These are phyloP conservation scores for Kwoniella sp. DNA, from an alignment of 768 basidiomycete species.

Conservation along the genomic window DNA sequence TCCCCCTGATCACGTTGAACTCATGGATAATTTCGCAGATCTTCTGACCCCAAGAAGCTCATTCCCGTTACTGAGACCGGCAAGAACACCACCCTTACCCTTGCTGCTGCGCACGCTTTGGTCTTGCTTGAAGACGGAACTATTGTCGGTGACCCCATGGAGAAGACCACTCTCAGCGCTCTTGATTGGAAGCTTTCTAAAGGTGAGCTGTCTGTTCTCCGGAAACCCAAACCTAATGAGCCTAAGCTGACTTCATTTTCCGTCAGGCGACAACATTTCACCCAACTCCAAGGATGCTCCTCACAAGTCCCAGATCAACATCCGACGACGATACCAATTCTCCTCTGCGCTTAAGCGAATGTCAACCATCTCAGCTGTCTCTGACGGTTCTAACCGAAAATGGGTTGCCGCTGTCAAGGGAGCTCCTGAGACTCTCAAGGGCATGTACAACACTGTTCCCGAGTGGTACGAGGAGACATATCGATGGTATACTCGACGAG, in stretches of 20 bases:
- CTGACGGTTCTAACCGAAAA: constrained; percentile 35
- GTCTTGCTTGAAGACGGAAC: constrained; percentile 92
- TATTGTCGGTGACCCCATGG: constrained; percentile 97
- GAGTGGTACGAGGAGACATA: constrained; percentile 87
- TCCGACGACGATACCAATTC: constrained; percentile 94
- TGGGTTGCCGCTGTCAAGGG: constrained; percentile 75
- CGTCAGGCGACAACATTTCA: constrained; percentile 67
- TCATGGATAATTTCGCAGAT: constrained; percentile 57
- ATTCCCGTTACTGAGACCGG: constrained; percentile 75
- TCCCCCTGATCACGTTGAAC: not conserved
- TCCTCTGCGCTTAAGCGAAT: constrained; percentile 96
- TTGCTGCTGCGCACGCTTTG: constrained; percentile 92
- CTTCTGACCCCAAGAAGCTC: constrained; percentile 65
- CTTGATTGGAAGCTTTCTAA: constrained; percentile 77
- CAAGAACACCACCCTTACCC: constrained; percentile 77
- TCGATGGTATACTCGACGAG: constrained; percentile 89
- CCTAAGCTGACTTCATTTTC: not conserved
- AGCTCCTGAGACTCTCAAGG: constrained; percentile 93
- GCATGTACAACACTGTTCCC: constrained; percentile 76
- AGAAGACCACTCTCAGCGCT: constrained; percentile 89
- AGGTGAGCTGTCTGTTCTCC: constrained; percentile 57
- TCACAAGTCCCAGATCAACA: constrained; percentile 61
- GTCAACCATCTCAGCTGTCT: constrained; percentile 72
- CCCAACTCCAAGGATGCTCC: constrained; percentile 62
- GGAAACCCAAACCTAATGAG: too few species aligned